phyloP scores from a whole-genome alignment of 805 yeast genomes.

The Candida silvatica region DNA sequence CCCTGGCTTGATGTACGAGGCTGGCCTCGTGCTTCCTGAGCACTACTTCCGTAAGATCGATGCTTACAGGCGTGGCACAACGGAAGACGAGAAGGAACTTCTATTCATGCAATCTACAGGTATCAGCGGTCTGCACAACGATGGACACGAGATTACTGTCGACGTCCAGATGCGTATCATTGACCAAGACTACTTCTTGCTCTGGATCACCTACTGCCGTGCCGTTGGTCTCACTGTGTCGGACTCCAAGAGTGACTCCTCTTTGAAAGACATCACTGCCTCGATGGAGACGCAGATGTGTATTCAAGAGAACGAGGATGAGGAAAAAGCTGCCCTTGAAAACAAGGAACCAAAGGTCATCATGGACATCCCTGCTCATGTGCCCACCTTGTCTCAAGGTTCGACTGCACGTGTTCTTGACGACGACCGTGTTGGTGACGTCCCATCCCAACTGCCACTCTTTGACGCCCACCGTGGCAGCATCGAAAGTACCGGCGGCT shows the following conservation, averaged over 20 bases:
- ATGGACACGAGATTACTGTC: constrained; percentile 55
- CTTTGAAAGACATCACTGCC: constrained; percentile 2
- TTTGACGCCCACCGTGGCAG: constrained; percentile 28
- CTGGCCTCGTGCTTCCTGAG: constrained; percentile 84
- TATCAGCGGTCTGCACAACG: constrained; percentile 58
- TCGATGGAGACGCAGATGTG: background rate
- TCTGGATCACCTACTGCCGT: constrained; percentile 86
- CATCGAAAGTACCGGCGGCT: constrained; percentile 17
- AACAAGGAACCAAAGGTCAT: background rate
- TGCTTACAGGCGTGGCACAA: constrained; percentile 28
- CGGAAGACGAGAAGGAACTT: constrained; percentile 34
- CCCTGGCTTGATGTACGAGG: constrained; percentile 29
- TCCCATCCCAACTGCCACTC: constrained; percentile 50
- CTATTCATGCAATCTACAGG: constrained; percentile 58
- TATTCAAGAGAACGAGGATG: too few species aligned
- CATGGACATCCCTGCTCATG: too few species aligned
- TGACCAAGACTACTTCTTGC: constrained; percentile 44
- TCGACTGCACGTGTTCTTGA: too few species aligned
- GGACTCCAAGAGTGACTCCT: constrained; percentile 1
- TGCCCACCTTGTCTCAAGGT: too few species aligned
- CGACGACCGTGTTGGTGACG: constrained; percentile 6
- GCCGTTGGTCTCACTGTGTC: constrained; percentile 7
- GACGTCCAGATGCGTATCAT: constrained; percentile 79
- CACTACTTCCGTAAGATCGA: constrained; percentile 74
- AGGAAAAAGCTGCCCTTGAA: background rate